Percentiles rank a stretch among this genome's conserved stretches.
Conservation (phyloP, 1,284 basidiomycete species). For the Phellopilus nigrolimitatus region DNA sequence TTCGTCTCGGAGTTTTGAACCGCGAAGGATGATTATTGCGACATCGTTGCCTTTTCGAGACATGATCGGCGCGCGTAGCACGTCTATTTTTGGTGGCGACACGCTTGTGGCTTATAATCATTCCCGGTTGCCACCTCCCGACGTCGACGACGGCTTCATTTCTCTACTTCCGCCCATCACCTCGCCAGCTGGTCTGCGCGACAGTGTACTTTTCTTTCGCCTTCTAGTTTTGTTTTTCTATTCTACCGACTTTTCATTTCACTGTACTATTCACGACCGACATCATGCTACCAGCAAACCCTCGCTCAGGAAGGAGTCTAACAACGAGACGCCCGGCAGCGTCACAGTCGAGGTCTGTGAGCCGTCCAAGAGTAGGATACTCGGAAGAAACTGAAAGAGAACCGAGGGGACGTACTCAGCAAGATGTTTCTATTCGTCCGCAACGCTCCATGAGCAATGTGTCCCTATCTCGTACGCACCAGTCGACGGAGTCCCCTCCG, state of each 20-base stretch:
- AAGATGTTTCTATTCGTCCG: conserved; percentile 17
- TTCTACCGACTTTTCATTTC: neutral
- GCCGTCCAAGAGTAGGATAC: conserved; percentile 10
- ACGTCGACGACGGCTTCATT: conserved; percentile 10
- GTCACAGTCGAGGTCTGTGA: conserved; percentile 13
- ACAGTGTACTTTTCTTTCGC: conserved; percentile 6
- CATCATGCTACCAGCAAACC: conserved; percentile 19
- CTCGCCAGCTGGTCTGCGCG: conserved; percentile 27
- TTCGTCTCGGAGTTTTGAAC: neutral
- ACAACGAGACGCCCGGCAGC: conserved; percentile 8
- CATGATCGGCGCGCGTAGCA: conserved; percentile 10
- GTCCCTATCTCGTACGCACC: conserved; percentile 14
- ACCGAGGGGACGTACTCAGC: neutral
- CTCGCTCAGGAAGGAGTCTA: conserved; percentile 13
- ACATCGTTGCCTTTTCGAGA: conserved; percentile 1
- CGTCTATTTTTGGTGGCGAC: neutral
- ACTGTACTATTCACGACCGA: neutral
- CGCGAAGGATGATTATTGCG: neutral
- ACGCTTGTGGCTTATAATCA: neutral
- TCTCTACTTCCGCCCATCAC: conserved; percentile 21
- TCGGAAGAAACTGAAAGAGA: conserved; percentile 2
- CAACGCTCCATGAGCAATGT: conserved; percentile 28
- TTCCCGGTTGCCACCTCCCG: conserved; percentile 1
- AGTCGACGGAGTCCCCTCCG: conserved; percentile 14
- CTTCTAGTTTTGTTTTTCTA: neutral